These are phyloP conservation scores for Penicillium coprophilum DNA, from an alignment of 495 filamentous ascomycete species.

Conservation along the genomic window DNA sequence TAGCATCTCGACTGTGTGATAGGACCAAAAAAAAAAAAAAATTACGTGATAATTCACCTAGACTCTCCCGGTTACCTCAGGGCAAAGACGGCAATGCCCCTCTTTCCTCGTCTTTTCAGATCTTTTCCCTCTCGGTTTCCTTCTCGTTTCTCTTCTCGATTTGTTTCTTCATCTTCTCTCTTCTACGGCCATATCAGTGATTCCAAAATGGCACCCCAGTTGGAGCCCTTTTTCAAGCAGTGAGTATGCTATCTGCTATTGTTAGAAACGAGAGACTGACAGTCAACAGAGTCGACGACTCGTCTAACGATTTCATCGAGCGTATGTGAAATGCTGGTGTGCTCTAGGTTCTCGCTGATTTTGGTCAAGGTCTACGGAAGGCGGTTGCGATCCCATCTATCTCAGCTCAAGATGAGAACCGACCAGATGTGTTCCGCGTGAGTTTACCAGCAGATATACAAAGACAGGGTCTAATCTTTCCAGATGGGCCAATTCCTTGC, in stretches of 20 bases:
- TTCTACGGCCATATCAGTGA: constrained; percentile 50
- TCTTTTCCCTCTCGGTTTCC: constrained; percentile 24
- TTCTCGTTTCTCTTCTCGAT: no score
- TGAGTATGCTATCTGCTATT: constrained; percentile 32
- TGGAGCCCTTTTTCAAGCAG: constrained; percentile 83
- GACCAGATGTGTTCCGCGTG: constrained; percentile 80
- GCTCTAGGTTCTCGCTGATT: constrained; percentile 7
- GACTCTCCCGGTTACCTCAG: constrained; percentile 15
- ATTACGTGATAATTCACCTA: constrained; percentile 31
- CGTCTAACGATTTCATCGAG: constrained; percentile 83
- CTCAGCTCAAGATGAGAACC: constrained; percentile 83
- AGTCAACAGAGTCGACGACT: constrained; percentile 64
- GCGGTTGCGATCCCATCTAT: constrained; percentile 96
- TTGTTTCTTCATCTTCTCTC: no score
- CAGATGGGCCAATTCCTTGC: constrained; percentile 93
- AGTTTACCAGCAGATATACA: constrained; percentile 13
- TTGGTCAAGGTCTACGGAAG: constrained; percentile 63
- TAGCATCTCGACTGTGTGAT: constrained; percentile 19
- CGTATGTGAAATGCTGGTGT: constrained; percentile 46
- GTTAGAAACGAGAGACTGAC: neutral
- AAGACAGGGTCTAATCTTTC: constrained; percentile 10
- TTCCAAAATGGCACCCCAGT: constrained; percentile 75
- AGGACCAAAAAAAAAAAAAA: constrained; percentile 15
- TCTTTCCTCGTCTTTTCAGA: constrained; percentile 39
- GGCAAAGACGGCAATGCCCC: constrained; percentile 36